Evolutionary conservation across 257 asterid genomes (phyloP).

Genomic region (Nicotiana undulata): DNA sequence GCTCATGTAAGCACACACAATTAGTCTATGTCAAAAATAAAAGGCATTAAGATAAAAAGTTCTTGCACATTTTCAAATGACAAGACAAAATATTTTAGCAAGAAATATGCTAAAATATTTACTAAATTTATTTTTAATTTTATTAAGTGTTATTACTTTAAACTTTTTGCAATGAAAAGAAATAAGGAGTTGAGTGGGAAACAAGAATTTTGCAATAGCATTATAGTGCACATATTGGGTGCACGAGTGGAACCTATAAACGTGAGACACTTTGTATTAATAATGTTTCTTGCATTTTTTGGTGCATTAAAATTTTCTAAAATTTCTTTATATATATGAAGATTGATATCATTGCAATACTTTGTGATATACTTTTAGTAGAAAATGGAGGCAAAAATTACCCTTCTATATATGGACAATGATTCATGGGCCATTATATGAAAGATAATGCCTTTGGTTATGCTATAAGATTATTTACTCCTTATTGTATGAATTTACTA

Average conservation of each 20-base stretch:
- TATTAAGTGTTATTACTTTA: not conserved
- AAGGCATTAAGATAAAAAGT: not conserved
- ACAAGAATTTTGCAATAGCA: not conserved
- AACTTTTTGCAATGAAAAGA: not conserved
- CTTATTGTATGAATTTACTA: no score
- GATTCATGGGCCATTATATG: not conserved
- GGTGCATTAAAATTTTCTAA: not conserved
- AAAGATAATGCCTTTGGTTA: not conserved
- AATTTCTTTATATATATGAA: not conserved
- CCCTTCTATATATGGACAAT: not conserved
- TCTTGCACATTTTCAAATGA: not conserved
- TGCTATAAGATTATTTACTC: no score
- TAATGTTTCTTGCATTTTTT: not conserved
- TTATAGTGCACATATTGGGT: not conserved
- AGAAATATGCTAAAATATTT: not conserved
- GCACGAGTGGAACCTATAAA: not conserved
- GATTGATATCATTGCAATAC: not conserved
- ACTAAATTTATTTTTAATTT: not conserved
- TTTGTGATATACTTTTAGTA: not conserved
- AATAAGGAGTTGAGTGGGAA: not conserved
- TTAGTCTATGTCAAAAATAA: not conserved
- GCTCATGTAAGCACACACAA: not conserved
- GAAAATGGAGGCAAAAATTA: not conserved
- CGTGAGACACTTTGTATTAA: not conserved
- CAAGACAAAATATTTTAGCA: not conserved